phyloP scores from a whole-genome alignment of 1,284 basidiomycete genomes.

The Cutaneotrichosporon dermatis region DNA sequence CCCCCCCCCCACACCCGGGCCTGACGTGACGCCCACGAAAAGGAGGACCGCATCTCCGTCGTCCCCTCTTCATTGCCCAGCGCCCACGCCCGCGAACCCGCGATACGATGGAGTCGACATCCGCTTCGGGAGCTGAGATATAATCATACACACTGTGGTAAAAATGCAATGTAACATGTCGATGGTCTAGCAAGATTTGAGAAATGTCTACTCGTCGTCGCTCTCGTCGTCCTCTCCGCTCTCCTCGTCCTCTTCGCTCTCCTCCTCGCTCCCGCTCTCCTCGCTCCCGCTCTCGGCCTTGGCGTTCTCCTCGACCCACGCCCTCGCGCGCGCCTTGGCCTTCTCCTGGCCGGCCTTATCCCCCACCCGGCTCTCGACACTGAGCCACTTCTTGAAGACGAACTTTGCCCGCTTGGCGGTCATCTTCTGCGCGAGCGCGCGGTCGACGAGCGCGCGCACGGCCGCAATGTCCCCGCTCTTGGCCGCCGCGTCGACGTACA shows the following conservation, averaged over 20 bases:
- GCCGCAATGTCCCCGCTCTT: slow-evolving; percentile 69
- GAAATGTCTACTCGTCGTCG: slow-evolving; percentile 2
- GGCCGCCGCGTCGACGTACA: slow-evolving; percentile 95
- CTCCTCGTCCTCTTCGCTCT: not conserved
- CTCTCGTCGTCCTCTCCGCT: not conserved
- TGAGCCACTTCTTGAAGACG: slow-evolving; percentile 97
- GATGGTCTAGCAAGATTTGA: no score
- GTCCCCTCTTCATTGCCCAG: no score
- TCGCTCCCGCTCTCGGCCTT: slow-evolving; percentile 23
- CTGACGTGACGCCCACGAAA: no score
- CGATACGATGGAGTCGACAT: no score
- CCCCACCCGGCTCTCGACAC: slow-evolving; percentile 78
- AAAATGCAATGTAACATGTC: no score
- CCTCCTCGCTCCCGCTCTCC: slow-evolving; percentile 16
- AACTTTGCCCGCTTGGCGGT: slow-evolving; percentile 91
- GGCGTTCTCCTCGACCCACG: slow-evolving; percentile 58
- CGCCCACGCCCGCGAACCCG: no score
- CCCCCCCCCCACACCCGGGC: no score
- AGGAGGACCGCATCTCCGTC: no score
- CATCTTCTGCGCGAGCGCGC: slow-evolving; percentile 76
- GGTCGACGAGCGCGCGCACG: slow-evolving; percentile 74
- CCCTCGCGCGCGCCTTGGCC: slow-evolving; percentile 83
- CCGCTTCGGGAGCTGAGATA: no score
- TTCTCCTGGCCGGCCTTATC: slow-evolving; percentile 73
- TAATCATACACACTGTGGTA: no score